Percentiles rank a stretch among this genome's conserved stretches.
Evolutionary conservation across 768 basidiomycete genomes (phyloP).

Genomic region (Lentinula guzmanii): DNA sequence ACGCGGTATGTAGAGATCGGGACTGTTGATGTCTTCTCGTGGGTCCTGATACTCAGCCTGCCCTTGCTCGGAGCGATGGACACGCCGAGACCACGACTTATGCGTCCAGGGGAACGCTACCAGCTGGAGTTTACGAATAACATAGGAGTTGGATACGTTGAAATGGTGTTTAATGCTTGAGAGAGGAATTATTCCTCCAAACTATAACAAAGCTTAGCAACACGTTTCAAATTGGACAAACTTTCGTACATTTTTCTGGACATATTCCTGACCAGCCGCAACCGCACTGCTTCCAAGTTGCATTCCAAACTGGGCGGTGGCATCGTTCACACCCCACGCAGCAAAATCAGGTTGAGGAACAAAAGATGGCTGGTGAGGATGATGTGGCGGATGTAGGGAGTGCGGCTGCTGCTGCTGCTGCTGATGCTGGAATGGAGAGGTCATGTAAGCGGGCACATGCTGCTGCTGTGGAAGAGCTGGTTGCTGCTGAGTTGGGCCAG

Average conservation of each 20-base stretch:
- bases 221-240: background rate
- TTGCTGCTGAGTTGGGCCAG: slow-evolving; percentile 27
- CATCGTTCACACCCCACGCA: slow-evolving; percentile 85
- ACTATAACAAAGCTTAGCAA: slow-evolving; percentile 34
- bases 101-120: slow-evolving; percentile 97
- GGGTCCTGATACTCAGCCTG: slow-evolving; percentile 83
- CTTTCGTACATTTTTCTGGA: slow-evolving; percentile 81
- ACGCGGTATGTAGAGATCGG: slow-evolving; percentile 97
- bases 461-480: slow-evolving; percentile 19
- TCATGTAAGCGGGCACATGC: slow-evolving; percentile 39
- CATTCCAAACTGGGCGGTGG: slow-evolving; percentile 94
- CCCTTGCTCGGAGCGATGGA: slow-evolving; percentile 56
- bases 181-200: slow-evolving; percentile 73
- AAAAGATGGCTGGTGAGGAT: slow-evolving; percentile 19
- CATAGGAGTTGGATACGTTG: slow-evolving; percentile 95
- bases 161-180: slow-evolving; percentile 84
- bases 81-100: slow-evolving; percentile 74
- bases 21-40: slow-evolving; percentile 90
- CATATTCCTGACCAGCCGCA: slow-evolving; percentile 90
- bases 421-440: slow-evolving; percentile 46
- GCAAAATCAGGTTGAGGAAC: slow-evolving; percentile 42
- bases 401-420: slow-evolving; percentile 34
- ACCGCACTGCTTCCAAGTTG: slow-evolving; percentile 91
- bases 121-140: slow-evolving; percentile 80
- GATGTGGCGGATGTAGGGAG: slow-evolving; percentile 28